These are phyloP conservation scores for Blastobotrys proliferans DNA, from an alignment of 1,139 yeast species.

Conservation along the genomic window DNA sequence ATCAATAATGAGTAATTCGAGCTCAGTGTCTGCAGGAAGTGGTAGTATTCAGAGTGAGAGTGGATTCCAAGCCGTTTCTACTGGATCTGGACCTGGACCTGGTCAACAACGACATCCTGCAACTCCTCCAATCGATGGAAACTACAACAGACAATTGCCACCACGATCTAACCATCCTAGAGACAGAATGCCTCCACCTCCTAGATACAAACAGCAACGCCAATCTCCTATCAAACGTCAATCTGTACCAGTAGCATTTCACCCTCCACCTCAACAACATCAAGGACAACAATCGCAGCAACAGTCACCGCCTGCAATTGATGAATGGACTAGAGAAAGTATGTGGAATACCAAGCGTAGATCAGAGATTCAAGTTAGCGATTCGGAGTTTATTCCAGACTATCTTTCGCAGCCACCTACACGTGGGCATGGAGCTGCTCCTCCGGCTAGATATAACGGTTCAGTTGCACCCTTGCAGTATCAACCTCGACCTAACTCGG, in stretches of 20 bases:
- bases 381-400: conserved; percentile 6
- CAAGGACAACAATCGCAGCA: background rate
- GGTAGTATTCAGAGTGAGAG: conserved; percentile 14
- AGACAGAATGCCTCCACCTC: conserved; percentile 6
- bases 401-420: background rate
- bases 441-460: background rate
- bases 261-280: conserved; percentile 7
- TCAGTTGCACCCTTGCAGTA: conserved; percentile 7
- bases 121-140: background rate
- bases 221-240: conserved; percentile 14
- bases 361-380: conserved; percentile 8
- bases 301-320: conserved; percentile 9
- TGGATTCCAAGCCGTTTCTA: conserved; percentile 11
- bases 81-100: background rate
- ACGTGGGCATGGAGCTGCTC: no score
- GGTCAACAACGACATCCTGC: conserved; percentile 5
- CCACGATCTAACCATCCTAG: background rate
- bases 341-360: conserved; percentile 14
- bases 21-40: background rate
- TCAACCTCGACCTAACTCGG: background rate
- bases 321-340: conserved; percentile 13
- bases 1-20: conserved; percentile 1
- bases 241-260: conserved; percentile 15
- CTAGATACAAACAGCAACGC: conserved; percentile 15
- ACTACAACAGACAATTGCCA: background rate